Evolutionary conservation across 768 basidiomycete species (phyloP), one percentile per base, ranked within the genome.

Genomic region (Rhizopogon sp.): DNA sequence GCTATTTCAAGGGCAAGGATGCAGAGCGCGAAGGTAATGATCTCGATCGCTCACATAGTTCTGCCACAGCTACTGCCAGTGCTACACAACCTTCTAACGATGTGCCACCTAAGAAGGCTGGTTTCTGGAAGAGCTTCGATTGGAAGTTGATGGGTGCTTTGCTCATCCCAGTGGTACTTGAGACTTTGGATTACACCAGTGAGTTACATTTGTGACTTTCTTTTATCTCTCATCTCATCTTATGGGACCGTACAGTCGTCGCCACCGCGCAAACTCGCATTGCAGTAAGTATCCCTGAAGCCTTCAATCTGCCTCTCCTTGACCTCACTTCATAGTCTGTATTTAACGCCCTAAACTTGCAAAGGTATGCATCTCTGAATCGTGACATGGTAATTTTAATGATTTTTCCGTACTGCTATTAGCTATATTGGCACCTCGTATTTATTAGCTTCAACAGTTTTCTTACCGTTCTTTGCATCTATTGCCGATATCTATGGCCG

Each of bases 391-490:
- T 0, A 2, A 3, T 43, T 39, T 29, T 39, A 9, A 33, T 39
- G 16, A 28, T 52, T 39, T 39, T 22, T 28, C 17, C 28, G 28
- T 6, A 10, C 29, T 39, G 13, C 11, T 13, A 28, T 10, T 11
- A 75, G 79, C 53, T 79, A 75, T 55, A 74, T 81, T 17, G 79
- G 80, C 41, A 81, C 80, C 1, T 60, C 74, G 2, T 81, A 81
- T 53, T 64, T 81, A 22, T 67, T 81, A 14, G 73, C 80, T 0
- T 78, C 78, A 16, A 79, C 80, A 3, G 77, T 80, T 46, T 81
- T 81, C 63, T 66, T 81, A 8, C 79, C 79, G 5, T 60, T 82
- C 7, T 81, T 77, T 43, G 79, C 76, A 1, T 75, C 76, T 6
- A 55, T 81, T 6, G 74, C 78, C 9, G 79, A 81, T 57, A 69